phyloP scores from a whole-genome alignment of 371 early-diverging fungal species.

The Mucor circinelloides region DNA sequence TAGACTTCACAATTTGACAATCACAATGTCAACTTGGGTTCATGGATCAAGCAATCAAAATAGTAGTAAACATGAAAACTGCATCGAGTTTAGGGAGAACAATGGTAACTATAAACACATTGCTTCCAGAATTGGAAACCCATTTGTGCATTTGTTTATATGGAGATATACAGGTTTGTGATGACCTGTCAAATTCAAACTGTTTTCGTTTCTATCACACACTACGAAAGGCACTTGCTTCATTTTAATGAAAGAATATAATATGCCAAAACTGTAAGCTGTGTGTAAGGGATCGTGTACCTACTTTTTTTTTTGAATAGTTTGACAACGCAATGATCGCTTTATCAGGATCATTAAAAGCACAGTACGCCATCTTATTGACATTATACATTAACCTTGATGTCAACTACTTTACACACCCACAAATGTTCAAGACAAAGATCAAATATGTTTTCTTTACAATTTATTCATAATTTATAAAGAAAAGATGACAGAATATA shows the following conservation, averaged over 20 bases:
- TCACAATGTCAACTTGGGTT: not conserved
- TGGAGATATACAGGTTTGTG: not conserved
- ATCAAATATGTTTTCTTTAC: not conserved
- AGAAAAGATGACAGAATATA: not conserved
- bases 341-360: too few relatives aligned
- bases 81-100: not conserved
- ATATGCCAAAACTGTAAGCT: not conserved
- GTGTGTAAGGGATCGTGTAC: not conserved
- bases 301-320: too few relatives aligned
- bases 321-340: too few relatives aligned
- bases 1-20: not conserved
- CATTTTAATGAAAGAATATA: not conserved
- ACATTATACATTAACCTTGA: too few relatives aligned
- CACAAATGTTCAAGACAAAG: not conserved
- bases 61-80: not conserved
- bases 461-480: not conserved
- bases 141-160: not conserved
- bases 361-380: too few relatives aligned
- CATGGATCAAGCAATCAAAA: not conserved
- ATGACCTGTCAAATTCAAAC: not conserved
- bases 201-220: not conserved
- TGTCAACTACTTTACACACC: not conserved
- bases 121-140: not conserved
- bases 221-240: not conserved
- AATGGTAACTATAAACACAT: not conserved